Conservation (phyloP, 495 filamentous ascomycete species). For the Hypoxylon cercidicola region DNA sequence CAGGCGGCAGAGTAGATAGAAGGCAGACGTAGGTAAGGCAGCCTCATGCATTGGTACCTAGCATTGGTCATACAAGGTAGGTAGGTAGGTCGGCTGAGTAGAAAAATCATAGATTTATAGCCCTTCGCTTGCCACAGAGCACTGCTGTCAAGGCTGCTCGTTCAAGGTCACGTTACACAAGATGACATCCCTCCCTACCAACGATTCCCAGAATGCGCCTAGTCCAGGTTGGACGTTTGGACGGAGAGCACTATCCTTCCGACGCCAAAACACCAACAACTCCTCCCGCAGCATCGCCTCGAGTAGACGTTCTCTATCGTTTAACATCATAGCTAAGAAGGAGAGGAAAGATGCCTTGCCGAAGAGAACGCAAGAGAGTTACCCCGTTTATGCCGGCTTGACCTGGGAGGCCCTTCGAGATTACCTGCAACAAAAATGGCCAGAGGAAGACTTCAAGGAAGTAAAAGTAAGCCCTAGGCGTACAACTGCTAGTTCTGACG, state of each 20-base stretch:
- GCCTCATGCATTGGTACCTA: background rate
- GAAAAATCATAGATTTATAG: background rate
- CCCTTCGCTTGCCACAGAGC: background rate
- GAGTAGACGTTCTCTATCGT: background rate
- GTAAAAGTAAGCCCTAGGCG: background rate
- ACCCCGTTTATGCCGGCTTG: background rate
- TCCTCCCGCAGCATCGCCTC: background rate
- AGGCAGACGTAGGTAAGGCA: background rate
- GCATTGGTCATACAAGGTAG: too few relatives aligned
- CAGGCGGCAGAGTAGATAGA: too few relatives aligned
- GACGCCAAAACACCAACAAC: background rate
- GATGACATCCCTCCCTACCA: background rate
- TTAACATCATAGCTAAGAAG: background rate
- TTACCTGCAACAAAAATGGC: constrained; percentile 6
- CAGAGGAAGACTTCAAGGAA: constrained; percentile 1
- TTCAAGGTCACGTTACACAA: background rate
- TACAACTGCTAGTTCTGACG: background rate
- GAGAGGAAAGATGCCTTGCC: background rate
- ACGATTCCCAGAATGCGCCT: background rate
- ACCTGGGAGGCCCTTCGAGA: background rate
- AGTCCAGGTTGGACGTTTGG: background rate
- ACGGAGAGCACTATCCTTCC: background rate
- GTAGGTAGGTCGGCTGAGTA: too few relatives aligned
- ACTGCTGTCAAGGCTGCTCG: background rate
- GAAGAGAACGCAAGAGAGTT: background rate